Percentiles rank a stretch among this genome's conserved stretches.
These are phyloP conservation scores for Pythium rishiriense DNA, from an alignment of 352 stramenopile species.

Conservation along the genomic window DNA sequence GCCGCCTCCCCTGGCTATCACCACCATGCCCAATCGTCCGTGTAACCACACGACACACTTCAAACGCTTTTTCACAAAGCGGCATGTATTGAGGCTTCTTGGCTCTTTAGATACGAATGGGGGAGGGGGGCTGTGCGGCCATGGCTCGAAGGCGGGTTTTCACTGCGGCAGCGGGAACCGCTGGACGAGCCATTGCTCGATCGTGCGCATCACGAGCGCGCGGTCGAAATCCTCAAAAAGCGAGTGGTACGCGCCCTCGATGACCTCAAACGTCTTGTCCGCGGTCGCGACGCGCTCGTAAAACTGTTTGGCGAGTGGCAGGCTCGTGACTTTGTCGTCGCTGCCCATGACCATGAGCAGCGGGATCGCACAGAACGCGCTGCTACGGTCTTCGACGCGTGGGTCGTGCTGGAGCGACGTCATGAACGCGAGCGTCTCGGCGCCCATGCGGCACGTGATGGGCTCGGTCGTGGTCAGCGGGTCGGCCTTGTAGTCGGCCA, in stretches of 20 bases:
- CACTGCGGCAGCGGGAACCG: conserved; percentile 33
- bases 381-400: conserved; percentile 14
- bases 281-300: conserved; percentile 34
- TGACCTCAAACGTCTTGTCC: conserved; percentile 65
- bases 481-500: conserved; percentile 20
- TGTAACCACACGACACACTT: no score
- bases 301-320: conserved; percentile 48
- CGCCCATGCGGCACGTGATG: conserved; percentile 24
- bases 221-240: conserved; percentile 67
- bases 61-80: no score
- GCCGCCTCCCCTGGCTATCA: no score
- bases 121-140: no score
- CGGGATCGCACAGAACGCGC: conserved; percentile 16
- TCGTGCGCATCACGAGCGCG: conserved; percentile 42
- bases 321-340: conserved; percentile 26
- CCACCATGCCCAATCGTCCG: no score
- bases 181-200: conserved; percentile 47
- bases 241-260: conserved; percentile 53
- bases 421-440: conserved; percentile 24
- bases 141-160: no score
- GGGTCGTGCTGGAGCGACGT: conserved; percentile 11
- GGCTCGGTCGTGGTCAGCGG: conserved; percentile 19
- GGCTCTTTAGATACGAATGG: not conserved
- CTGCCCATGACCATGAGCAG: conserved; percentile 24
- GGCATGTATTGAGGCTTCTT: no score